Evolutionary conservation across 108 stramenopile genomes (phyloP), one percentile per base, ranked within the genome.

Genomic region (Cyclotella choctawhatcheeana): DNA sequence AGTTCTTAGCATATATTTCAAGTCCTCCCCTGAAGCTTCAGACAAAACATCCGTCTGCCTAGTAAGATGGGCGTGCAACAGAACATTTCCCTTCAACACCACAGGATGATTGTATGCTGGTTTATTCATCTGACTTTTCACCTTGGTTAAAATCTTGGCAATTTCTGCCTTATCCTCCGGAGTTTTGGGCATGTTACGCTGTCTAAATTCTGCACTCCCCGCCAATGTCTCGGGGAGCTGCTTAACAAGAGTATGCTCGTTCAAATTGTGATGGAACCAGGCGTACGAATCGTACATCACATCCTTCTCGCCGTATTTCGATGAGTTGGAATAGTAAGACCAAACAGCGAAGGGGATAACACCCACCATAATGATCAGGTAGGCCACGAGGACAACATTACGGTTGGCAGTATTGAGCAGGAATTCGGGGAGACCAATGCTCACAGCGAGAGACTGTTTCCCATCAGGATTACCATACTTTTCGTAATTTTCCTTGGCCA

Each of bases 381-480:
- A 99, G 44, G 94, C 71, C 45, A 97, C 76, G 27, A 99, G 86
- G 58, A 99, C 96, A 13, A 92, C 61, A 77, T 97, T 97, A 56
- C 95, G 93, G 77, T 98, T 93, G 67, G 87, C 68, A 51, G 88
- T 90, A 52, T 96, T 88, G 51, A 99, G 69, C 63, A 99, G 86
- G 75, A 93, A 97, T 47, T 93, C 85, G 14, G 98, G 98, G 21
- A 99, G 87, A 20, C 97, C 98, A 71, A 99, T 98, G 62, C 88
- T 90, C 26, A 99, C 97, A 60, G 95, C 97, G 55, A 99, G 85
- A 27, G 90, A 86, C 83, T 99, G 98, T 85, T 98, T 98, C 44
- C 98, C 98, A 73, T 99, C 98, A 22, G 98, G 98, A 69, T 98
- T 97, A 48, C 99, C 99, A 76, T 94, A 97, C 76, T 97, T 92